A percentile compares a stretch with the other conserved stretches of the same genome.
phyloP scores from a whole-genome alignment of 2,329 filamentous ascomycete species.

The Calonectria pseudoreteaudii region DNA sequence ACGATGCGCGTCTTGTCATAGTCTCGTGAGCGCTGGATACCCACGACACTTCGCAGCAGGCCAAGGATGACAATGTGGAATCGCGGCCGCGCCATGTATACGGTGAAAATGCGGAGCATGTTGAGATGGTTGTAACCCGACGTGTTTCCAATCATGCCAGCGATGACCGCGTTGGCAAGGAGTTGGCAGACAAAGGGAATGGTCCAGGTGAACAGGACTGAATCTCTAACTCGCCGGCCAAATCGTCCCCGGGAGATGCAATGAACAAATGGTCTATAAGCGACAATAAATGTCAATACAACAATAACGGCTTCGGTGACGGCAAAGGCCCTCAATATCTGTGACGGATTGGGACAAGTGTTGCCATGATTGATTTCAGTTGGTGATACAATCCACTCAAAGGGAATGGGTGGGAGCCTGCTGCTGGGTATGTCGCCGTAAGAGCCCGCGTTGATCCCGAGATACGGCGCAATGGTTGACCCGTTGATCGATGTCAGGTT shows the following conservation, averaged over 20 bases:
- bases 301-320: conserved; percentile 35
- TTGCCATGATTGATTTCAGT: conserved; percentile 10
- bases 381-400: conserved; percentile 40
- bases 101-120: conserved; percentile 39
- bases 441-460: conserved; percentile 34
- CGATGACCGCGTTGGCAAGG: conserved; percentile 32
- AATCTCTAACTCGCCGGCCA: conserved; percentile 28
- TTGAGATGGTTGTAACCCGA: conserved; percentile 35
- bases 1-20: conserved; percentile 37
- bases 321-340: conserved; percentile 34
- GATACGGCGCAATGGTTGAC: conserved; percentile 33
- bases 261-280: conserved; percentile 35
- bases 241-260: conserved; percentile 27
- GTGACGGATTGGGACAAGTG: conserved; percentile 26
- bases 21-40: conserved; percentile 14
- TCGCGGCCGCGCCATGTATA: conserved; percentile 36
- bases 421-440: conserved; percentile 21
- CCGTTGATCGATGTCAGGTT: conserved; percentile 18
- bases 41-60: conserved; percentile 35
- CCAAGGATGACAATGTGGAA: conserved; percentile 34
- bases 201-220: conserved; percentile 30
- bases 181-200: conserved; percentile 33
- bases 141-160: conserved; percentile 35
- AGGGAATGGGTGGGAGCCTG: conserved; percentile 34
- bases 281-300: conserved; percentile 23